Base-by-base conservation (phyloP, 1,139 yeast genomes). In the Magnusiomyces sp. region DNA sequence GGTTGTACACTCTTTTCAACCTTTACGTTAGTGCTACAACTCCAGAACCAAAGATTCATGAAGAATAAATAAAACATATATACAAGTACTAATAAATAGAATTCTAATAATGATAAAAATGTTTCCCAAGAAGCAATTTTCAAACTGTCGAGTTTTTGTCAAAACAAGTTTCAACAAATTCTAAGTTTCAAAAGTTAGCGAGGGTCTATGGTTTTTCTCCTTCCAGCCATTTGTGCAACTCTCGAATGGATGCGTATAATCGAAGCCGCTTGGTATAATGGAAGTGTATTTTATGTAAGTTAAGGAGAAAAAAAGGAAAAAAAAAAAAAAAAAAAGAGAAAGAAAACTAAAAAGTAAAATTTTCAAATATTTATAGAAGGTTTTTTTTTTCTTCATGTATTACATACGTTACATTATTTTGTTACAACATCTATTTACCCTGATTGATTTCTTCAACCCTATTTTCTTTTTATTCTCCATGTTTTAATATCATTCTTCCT, bases 1-100 rank as follows among this genome's bases (percentile, higher is more conserved):
- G 92, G 82, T 56, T 88, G 32, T 92, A 95, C 92, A 71, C 77
- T 40, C 70, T 80, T 57, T 78, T 73, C 62, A 80, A 77, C 57
- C 64, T 78, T 32, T 43, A 16, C 10, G 13, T 39, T 19, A 27
- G 43, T 39, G 20, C 40, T 13, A n/a, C 31, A 13, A 29, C 37
- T 3, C 49, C 29, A 23, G 29, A 23, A 23, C 29, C 29, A 23
- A 23, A 23, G 7, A 5, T 23, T 5, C 29, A 23, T 23, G 29
- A 23, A 23, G 29, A 23, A 23, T 23, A 23, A 23, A 5, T 23
- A 23, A 23, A 5, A 23, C 7, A 23, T 23, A 23, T 23, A 7
- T 23, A 23, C 7, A 23, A 4, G 29, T 23, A 23, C 4, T 7
- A 23, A 23, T 7, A 23, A 23, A 23, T 23, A 23, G 7, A 23